Conservation (phyloP, 106 monocot genomes). For the Phalaenopsis aphrodite region DNA sequence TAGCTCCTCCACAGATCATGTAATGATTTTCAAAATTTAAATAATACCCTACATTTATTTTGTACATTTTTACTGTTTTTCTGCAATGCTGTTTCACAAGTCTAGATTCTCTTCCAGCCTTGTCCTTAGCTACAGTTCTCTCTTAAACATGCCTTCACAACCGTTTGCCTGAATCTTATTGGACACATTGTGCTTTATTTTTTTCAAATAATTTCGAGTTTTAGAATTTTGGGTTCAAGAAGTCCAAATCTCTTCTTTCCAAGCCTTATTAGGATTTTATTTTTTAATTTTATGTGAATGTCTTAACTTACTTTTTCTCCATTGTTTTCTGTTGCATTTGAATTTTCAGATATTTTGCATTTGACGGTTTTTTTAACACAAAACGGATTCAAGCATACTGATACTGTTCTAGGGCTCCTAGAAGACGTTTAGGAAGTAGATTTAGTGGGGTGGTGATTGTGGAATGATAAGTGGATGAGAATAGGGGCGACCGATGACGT, state of each 20-base stretch:
- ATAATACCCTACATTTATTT: neutral
- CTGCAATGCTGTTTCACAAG: neutral
- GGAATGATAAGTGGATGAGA: too few relatives aligned
- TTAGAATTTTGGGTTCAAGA: neutral
- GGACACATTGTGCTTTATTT: neutral
- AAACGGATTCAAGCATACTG: neutral
- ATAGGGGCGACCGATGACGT: too few relatives aligned
- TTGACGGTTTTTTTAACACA: neutral
- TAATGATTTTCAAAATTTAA: conserved; percentile 12
- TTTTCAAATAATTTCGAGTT: neutral
- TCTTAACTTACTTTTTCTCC: neutral
- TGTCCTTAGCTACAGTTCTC: neutral
- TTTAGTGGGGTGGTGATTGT: too few relatives aligned
- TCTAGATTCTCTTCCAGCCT: neutral
- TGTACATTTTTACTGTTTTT: neutral
- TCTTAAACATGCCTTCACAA: neutral
- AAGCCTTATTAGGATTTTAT: neutral
- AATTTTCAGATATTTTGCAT: neutral
- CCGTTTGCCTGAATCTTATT: neutral
- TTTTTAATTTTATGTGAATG: neutral
- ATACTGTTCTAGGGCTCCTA: too few relatives aligned
- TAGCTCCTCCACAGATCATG: conserved; percentile 87
- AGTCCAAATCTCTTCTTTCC: neutral
- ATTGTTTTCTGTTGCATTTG: neutral
- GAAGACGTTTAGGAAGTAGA: too few relatives aligned